These are phyloP conservation scores for Talaromyces funiculosus DNA, from an alignment of 2,329 filamentous ascomycete genomes.

Conservation along the genomic window DNA sequence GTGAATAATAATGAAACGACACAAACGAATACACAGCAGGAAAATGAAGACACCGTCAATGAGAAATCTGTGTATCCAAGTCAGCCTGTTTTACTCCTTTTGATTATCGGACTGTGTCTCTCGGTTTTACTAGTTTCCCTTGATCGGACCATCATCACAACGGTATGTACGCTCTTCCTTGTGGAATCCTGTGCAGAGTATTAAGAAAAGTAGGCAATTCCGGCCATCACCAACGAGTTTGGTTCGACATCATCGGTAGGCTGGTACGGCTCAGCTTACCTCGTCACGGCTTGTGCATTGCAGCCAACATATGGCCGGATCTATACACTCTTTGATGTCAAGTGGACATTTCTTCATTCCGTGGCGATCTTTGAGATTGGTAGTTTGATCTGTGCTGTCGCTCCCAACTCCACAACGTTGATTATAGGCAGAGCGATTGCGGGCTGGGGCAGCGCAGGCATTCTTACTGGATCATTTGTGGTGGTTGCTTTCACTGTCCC, in stretches of 20 bases:
- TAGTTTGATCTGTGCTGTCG: slow-evolving; percentile 26
- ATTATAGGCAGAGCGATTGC: slow-evolving; percentile 31
- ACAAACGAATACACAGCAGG: background rate
- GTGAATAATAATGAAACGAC: background rate
- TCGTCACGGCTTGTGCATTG: slow-evolving; percentile 26
- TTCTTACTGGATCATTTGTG: slow-evolving; percentile 41
- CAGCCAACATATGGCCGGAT: slow-evolving; percentile 44
- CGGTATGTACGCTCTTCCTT: slow-evolving; percentile 9
- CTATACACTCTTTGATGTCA: slow-evolving; percentile 39
- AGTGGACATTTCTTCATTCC: slow-evolving; percentile 24
- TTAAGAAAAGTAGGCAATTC: slow-evolving; percentile 34
- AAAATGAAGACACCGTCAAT: background rate
- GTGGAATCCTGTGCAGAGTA: background rate
- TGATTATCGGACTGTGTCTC: slow-evolving; percentile 25
- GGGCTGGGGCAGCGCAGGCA: slow-evolving; percentile 29
- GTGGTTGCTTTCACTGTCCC: slow-evolving; percentile 28
- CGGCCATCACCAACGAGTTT: slow-evolving; percentile 41
- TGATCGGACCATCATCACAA: slow-evolving; percentile 22
- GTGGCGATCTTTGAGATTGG: slow-evolving; percentile 29
- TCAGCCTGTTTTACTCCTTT: slow-evolving; percentile 17
- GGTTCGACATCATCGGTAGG: slow-evolving; percentile 21
- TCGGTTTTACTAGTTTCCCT: slow-evolving; percentile 25
- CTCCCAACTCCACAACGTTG: slow-evolving; percentile 24
- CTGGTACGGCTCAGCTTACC: slow-evolving; percentile 23
- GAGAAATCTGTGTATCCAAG: slow-evolving; percentile 19